Percentiles rank a stretch among this genome's conserved stretches.
Conservation (phyloP, 2,329 filamentous ascomycete genomes). For the Exophiala dermatitidis region DNA sequence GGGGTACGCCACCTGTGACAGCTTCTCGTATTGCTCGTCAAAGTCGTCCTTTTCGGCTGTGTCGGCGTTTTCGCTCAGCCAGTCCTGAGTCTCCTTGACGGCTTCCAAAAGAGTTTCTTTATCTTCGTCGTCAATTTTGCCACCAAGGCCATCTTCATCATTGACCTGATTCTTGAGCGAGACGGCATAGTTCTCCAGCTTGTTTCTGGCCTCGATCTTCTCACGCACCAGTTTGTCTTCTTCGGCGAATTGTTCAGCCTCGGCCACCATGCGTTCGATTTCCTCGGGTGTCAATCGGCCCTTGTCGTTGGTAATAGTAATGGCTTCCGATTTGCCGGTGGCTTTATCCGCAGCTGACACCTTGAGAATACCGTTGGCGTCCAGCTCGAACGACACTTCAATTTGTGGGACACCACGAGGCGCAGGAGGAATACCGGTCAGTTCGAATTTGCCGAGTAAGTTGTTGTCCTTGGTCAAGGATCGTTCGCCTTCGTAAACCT, state of each 20-base stretch:
- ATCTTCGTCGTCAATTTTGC: conserved; percentile 97
- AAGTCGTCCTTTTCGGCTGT: conserved; percentile 88
- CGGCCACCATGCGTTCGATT: conserved; percentile 97
- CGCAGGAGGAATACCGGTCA: conserved; percentile 89
- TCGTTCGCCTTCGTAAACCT: conserved; percentile 90
- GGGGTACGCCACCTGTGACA: conserved; percentile 91
- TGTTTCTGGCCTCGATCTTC: conserved; percentile 93
- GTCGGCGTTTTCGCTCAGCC: conserved; percentile 90
- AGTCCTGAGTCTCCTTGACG: conserved; percentile 93
- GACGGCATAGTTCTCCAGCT: conserved; percentile 98
- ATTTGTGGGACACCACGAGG: conserved; percentile 97
- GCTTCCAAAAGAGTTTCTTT: conserved; percentile 95
- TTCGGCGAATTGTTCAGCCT: conserved; percentile 97
- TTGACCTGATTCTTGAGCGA: conserved; percentile 98
- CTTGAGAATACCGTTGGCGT: conserved; percentile 97
- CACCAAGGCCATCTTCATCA: conserved; percentile 91
- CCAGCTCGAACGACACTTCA: conserved; percentile 94
- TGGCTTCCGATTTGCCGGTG: conserved; percentile 92
- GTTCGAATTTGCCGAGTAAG: conserved; percentile 94
- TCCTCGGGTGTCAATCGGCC: conserved; percentile 92
- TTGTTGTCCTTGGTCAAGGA: conserved; percentile 97
- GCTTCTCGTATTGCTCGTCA: conserved; percentile 99
- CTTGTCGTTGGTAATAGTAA: conserved; percentile 99
- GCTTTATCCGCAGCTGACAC: conserved; percentile 96
- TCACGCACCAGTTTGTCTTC: conserved; percentile 97